Evolutionary conservation across 2,329 filamentous ascomycete species (phyloP).

Genomic region (Fusarium brachygibbosum): DNA sequence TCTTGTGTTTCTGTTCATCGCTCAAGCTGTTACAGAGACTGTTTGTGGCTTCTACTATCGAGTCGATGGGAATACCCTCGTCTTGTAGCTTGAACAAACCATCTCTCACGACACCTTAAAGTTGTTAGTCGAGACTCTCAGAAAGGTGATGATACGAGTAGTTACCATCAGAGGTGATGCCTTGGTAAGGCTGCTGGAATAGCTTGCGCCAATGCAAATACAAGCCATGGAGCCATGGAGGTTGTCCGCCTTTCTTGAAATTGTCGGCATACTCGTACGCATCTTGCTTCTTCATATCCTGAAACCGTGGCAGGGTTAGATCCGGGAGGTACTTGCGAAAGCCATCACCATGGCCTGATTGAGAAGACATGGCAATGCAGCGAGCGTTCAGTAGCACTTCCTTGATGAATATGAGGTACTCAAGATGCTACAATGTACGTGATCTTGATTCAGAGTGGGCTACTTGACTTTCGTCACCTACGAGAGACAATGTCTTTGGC

Average conservation of each 20-base stretch:
- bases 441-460: neutral
- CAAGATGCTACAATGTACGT: too few species aligned
- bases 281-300: slow-evolving; percentile 69
- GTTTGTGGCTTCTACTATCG: slow-evolving; percentile 67
- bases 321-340: slow-evolving; percentile 25
- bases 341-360: neutral
- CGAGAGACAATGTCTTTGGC: too few species aligned
- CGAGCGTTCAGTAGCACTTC: neutral
- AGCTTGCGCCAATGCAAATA: slow-evolving; percentile 71
- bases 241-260: slow-evolving; percentile 70
- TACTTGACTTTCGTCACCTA: neutral
- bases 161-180: slow-evolving; percentile 76
- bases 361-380: neutral
- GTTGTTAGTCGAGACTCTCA: neutral
- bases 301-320: neutral
- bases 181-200: slow-evolving; percentile 76
- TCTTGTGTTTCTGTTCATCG: neutral
- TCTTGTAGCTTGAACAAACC: slow-evolving; percentile 72
- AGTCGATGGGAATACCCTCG: slow-evolving; percentile 70
- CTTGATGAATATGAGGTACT: too few species aligned
- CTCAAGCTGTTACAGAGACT: neutral
- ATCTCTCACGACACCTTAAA: slow-evolving; percentile 62
- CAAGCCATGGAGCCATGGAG: slow-evolving; percentile 76
- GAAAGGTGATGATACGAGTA: neutral
- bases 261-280: slow-evolving; percentile 71